A percentile compares a stretch with the other conserved stretches of the same genome.
phyloP scores from a whole-genome alignment of 129 eudicot genomes.

The Centaurea solstitialis region DNA sequence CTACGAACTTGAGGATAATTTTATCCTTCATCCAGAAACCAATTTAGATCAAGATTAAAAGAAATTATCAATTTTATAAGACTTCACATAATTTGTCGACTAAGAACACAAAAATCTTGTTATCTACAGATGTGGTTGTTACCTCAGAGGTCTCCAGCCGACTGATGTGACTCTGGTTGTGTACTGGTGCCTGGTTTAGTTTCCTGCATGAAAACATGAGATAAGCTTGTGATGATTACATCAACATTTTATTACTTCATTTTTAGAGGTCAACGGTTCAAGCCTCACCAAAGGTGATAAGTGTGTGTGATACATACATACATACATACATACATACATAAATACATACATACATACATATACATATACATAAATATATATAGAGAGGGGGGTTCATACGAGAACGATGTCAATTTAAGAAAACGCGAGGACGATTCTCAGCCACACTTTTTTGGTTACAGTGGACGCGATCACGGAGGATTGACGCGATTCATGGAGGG shows the following conservation, averaged over 20 bases:
- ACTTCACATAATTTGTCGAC: background rate
- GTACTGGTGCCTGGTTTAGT: background rate
- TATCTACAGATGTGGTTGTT: background rate
- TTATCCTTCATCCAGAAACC: background rate
- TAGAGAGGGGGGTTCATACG: too few species aligned
- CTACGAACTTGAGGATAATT: background rate
- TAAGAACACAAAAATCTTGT: background rate
- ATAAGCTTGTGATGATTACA: background rate
- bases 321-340: too few species aligned
- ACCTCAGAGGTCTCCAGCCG: background rate
- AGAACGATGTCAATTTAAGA: too few species aligned
- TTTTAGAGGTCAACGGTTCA: background rate
- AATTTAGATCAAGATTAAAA: background rate
- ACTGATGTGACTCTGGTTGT: background rate
- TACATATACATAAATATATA: too few species aligned
- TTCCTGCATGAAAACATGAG: background rate
- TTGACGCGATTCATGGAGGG: too few species aligned
- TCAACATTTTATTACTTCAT: too few species aligned
- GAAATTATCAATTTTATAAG: background rate
- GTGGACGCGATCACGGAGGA: too few species aligned
- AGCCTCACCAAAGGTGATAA: background rate
- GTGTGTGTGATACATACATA: background rate
- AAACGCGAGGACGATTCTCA: too few species aligned
- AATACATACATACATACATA: too few species aligned
- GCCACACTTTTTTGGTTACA: too few species aligned